Conservation (phyloP, 2,329 filamentous ascomycete genomes). For the Curvularia lunata region DNA sequence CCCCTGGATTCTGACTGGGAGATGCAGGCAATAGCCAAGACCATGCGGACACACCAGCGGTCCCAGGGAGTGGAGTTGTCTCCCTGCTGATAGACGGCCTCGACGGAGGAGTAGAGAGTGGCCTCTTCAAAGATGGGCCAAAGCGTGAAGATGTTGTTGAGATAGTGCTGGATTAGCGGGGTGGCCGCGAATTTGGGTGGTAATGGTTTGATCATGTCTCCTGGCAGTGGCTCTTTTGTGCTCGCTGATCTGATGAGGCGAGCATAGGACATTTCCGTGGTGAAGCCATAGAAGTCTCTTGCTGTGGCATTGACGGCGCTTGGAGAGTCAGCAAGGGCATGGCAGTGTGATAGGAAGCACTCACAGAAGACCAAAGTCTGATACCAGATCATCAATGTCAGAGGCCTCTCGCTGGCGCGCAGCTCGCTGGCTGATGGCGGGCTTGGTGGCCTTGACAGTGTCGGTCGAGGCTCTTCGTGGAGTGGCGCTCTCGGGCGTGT, state of each 20-base stretch:
- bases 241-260: conserved; percentile 85
- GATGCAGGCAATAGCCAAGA: conserved; percentile 80
- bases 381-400: conserved; percentile 89
- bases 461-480: conserved; percentile 57
- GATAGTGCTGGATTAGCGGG: conserved; percentile 79
- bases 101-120: conserved; percentile 75
- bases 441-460: conserved; percentile 41
- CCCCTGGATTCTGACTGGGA: conserved; percentile 72
- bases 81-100: conserved; percentile 77
- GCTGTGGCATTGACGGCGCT: conserved; percentile 95
- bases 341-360: conserved; percentile 37
- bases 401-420: conserved; percentile 71
- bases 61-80: conserved; percentile 70
- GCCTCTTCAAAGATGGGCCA: conserved; percentile 85
- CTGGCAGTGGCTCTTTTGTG: conserved; percentile 73
- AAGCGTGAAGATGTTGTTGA: conserved; percentile 79
- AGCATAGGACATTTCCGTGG: conserved; percentile 89
- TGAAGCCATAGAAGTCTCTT: conserved; percentile 88
- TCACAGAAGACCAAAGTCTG: conserved; percentile 90
- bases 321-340: conserved; percentile 15
- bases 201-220: conserved; percentile 64
- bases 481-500: conserved; percentile 58
- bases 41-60: conserved; percentile 86
- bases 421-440: conserved; percentile 46
- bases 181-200: conserved; percentile 73